Conservation (phyloP, 169 alveolate genomes). For the Babesia ovata region DNA sequence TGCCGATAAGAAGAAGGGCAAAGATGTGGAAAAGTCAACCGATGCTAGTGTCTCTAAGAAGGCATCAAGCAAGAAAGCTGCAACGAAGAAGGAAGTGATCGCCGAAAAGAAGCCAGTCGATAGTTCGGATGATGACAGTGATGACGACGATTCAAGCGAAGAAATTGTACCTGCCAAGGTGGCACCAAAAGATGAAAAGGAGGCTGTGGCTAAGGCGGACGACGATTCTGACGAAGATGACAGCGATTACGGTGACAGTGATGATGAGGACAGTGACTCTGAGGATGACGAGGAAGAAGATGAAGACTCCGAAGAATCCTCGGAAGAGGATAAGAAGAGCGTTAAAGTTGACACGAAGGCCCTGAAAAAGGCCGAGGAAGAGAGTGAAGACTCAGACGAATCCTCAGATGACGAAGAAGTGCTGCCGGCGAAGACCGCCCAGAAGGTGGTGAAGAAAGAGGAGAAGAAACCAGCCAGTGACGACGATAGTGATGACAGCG, state of each 20-base stretch:
- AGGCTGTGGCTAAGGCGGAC: neutral
- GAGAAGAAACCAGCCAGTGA: neutral
- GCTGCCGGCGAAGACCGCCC: neutral
- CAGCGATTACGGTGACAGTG: neutral
- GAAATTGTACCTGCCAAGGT: neutral
- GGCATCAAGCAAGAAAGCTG: neutral
- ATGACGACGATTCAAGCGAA: neutral
- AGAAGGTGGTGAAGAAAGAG: conserved; percentile 2
- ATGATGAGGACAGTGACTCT: neutral
- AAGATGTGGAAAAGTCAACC: neutral
- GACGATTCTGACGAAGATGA: conserved; percentile 1
- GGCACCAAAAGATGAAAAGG: neutral
- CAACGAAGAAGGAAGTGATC: neutral
- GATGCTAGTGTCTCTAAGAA: neutral
- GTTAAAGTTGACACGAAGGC: neutral
- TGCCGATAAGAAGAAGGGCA: neutral
- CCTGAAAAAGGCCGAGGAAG: neutral
- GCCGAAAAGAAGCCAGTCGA: neutral
- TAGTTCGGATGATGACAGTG: neutral
- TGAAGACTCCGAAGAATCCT: conserved; percentile 35
- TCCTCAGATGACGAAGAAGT: conserved; percentile 9
- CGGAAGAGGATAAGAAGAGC: neutral
- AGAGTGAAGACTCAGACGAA: conserved; percentile 4
- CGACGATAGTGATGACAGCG: conserved; percentile 3
- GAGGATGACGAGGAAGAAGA: neutral